Evolutionary conservation across 768 basidiomycete species (phyloP).

Genomic region (Tephrocybe sp.): DNA sequence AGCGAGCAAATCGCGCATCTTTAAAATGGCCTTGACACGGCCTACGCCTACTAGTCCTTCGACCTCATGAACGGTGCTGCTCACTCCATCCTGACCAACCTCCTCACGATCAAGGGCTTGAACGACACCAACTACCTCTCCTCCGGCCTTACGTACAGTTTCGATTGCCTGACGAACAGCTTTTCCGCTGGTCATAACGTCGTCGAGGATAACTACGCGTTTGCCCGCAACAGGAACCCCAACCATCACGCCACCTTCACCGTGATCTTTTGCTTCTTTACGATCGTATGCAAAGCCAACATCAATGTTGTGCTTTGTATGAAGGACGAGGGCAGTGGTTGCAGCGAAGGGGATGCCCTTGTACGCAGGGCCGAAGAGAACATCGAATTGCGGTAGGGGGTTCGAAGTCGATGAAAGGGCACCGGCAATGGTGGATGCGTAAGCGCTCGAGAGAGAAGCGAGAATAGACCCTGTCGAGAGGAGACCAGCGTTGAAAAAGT

Average conservation of each 20-base stretch:
- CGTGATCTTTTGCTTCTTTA: constrained; percentile 95
- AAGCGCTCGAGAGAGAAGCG: constrained; percentile 72
- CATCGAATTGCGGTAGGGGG: constrained; percentile 56
- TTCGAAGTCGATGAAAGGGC: constrained; percentile 33
- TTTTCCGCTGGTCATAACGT: constrained; percentile 93
- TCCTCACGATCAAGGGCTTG: constrained; percentile 88
- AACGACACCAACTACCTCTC: constrained; percentile 85
- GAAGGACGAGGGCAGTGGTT: constrained; percentile 72
- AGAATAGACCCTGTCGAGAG: constrained; percentile 84
- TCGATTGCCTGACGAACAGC: constrained; percentile 84
- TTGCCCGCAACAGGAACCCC: constrained; percentile 81
- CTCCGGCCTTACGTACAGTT: constrained; percentile 63
- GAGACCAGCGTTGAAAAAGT: constrained; percentile 97
- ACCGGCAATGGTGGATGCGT: constrained; percentile 73
- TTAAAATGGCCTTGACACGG: constrained; percentile 74
- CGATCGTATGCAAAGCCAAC: constrained; percentile 91
- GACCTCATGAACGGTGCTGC: constrained; percentile 81
- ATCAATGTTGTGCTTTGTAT: constrained; percentile 54
- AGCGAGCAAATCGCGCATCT: constrained; percentile 79
- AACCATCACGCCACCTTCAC: constrained; percentile 91
- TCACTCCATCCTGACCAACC: constrained; percentile 63
- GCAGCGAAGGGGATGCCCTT: constrained; percentile 96
- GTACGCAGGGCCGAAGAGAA: constrained; percentile 96
- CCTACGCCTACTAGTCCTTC: constrained; percentile 70
- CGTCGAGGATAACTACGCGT: constrained; percentile 87